Conservation (phyloP, 352 stramenopile genomes). For the Pythium phragmiticola region DNA sequence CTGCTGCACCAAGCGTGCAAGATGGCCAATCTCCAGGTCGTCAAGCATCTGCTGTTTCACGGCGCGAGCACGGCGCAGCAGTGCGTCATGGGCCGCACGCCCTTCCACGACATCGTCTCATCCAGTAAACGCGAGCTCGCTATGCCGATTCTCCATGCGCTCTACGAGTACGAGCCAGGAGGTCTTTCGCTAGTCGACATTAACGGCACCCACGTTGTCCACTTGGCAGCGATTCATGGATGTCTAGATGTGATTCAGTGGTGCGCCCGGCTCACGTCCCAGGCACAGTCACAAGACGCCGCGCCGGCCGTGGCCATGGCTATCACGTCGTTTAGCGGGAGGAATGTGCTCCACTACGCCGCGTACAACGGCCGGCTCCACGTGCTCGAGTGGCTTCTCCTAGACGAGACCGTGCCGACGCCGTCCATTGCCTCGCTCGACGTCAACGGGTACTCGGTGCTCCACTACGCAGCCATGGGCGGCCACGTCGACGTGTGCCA, state of each 20-base stretch:
- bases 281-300: not conserved
- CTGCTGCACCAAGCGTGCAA: constrained; percentile 67
- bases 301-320: constrained; percentile 29
- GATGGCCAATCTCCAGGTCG: constrained; percentile 45
- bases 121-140: constrained; percentile 27
- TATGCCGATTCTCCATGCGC: constrained; percentile 42
- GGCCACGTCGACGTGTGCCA: constrained; percentile 53
- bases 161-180: constrained; percentile 52
- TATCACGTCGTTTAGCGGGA: constrained; percentile 58
- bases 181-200: constrained; percentile 47
- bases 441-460: constrained; percentile 53
- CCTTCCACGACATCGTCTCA: constrained; percentile 58
- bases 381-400: constrained; percentile 53
- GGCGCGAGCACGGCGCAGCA: constrained; percentile 36
- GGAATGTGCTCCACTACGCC: constrained; percentile 69
- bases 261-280: constrained; percentile 31
- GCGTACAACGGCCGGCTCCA: constrained; percentile 55
- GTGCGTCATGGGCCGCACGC: constrained; percentile 50
- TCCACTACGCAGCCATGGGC: constrained; percentile 69
- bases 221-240: constrained; percentile 67
- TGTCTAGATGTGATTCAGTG: constrained; percentile 60
- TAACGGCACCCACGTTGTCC: constrained; percentile 61
- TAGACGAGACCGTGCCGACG: constrained; percentile 14
- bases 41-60: constrained; percentile 59
- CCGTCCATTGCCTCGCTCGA: constrained; percentile 44